phyloP scores from a whole-genome alignment of 2,329 filamentous ascomycete species.

The Cucurbitaria berberidis region DNA sequence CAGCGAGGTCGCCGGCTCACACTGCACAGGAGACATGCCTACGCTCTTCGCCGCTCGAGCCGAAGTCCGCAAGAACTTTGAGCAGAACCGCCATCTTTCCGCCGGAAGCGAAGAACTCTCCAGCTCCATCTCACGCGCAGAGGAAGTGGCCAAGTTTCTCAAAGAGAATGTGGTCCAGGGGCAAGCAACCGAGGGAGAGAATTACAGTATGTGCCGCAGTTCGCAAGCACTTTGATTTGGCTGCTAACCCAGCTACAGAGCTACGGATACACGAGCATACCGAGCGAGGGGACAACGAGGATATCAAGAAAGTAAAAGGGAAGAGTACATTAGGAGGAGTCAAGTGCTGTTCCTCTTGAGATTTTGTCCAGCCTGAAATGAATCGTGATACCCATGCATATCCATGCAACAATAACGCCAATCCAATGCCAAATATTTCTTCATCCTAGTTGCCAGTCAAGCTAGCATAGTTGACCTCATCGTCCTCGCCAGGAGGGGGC shows the following conservation, averaged over 20 bases:
- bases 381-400: constrained; percentile 42
- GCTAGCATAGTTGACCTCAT: constrained; percentile 85
- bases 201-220: constrained; percentile 63
- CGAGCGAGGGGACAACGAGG: constrained; percentile 92
- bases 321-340: constrained; percentile 48
- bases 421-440: constrained; percentile 23
- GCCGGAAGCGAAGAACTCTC: constrained; percentile 64
- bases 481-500: constrained; percentile 77
- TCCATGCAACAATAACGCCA: constrained; percentile 31
- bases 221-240: background rate
- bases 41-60: constrained; percentile 73
- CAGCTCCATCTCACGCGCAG: constrained; percentile 75
- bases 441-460: constrained; percentile 74
- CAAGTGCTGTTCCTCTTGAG: constrained; percentile 49
- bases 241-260: constrained; percentile 58
- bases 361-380: constrained; percentile 30
- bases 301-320: constrained; percentile 69
- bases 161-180: constrained; percentile 90
- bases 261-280: constrained; percentile 89
- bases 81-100: constrained; percentile 66
- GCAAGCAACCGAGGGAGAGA: constrained; percentile 57
- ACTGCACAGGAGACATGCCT: constrained; percentile 67
- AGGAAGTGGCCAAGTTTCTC: constrained; percentile 81
- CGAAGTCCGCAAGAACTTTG: constrained; percentile 77
- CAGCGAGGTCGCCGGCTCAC: background rate